These are phyloP conservation scores for Lachancea dasiensis DNA, from an alignment of 805 yeast genomes.

Conservation along the genomic window DNA sequence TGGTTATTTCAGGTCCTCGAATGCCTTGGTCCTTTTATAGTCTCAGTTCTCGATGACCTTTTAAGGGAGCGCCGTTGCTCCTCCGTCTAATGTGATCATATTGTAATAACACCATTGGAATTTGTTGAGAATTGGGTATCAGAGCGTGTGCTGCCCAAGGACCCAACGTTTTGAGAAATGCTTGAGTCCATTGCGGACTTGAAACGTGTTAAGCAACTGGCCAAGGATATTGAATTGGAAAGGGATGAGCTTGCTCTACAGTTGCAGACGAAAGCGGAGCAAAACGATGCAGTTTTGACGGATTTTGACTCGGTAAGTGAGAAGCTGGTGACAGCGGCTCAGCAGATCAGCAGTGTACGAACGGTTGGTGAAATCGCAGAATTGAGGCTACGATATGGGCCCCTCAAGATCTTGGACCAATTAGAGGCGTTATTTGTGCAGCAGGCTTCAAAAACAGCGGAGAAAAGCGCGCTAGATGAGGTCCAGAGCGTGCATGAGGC, in stretches of 20 bases:
- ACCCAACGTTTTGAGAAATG: slow-evolving; percentile 12
- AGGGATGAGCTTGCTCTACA: slow-evolving; percentile 20
- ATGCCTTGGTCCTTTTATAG: background rate
- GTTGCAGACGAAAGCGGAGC: slow-evolving; percentile 13
- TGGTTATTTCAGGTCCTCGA: background rate
- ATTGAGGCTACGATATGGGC: slow-evolving; percentile 23
- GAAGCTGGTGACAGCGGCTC: slow-evolving; percentile 9
- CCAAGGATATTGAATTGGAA: slow-evolving; percentile 21
- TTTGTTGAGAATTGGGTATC: too few relatives aligned
- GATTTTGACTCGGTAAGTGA: slow-evolving; percentile 14
- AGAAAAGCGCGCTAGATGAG: slow-evolving; percentile 15
- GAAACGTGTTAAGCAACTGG: slow-evolving; percentile 21
- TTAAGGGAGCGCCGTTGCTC: slow-evolving; percentile 2
- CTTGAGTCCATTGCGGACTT: slow-evolving; percentile 24
- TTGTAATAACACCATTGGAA: too few relatives aligned
- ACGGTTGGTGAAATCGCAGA: slow-evolving; percentile 12
- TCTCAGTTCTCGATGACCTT: background rate
- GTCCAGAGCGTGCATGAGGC: slow-evolving; percentile 15
- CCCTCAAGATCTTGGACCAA: slow-evolving; percentile 9
- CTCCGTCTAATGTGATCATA: too few relatives aligned
- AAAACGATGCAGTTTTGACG: slow-evolving; percentile 16
- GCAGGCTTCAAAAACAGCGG: slow-evolving; percentile 9
- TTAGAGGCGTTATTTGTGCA: slow-evolving; percentile 5
- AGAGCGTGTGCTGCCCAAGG: too few relatives aligned
- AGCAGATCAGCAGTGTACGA: slow-evolving; percentile 11